Percentiles rank a stretch among this genome's conserved stretches.
Conservation (phyloP, 192 early-diverging fungal genomes). For the Coemansia sp. region DNA sequence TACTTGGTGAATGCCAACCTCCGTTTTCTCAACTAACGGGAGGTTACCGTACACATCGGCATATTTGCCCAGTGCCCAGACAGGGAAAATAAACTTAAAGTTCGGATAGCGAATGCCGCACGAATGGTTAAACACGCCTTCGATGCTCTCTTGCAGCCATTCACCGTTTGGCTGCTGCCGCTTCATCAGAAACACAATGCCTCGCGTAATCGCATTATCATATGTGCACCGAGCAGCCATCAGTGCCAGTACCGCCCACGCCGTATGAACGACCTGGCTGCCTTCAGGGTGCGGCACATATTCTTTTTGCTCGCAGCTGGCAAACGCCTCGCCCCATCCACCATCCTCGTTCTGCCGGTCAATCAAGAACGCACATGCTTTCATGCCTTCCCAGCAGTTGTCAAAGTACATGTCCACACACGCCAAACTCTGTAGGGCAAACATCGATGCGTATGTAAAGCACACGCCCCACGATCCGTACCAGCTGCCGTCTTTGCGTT, state of each 20-base stretch:
- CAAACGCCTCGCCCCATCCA: constrained; percentile 97
- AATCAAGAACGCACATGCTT: constrained; percentile 89
- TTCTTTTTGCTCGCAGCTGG: constrained; percentile 55
- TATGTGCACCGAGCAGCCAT: constrained; percentile 89
- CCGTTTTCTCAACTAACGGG: constrained; percentile 27
- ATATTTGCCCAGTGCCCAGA: constrained; percentile 89
- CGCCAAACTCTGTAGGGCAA: constrained; percentile 82
- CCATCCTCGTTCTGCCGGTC: constrained; percentile 87
- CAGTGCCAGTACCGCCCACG: constrained; percentile 83
- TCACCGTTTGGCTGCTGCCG: constrained; percentile 88
- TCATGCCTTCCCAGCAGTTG: constrained; percentile 68
- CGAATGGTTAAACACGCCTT: constrained; percentile 97
- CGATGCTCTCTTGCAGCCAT: constrained; percentile 96
- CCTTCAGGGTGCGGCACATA: constrained; percentile 52
- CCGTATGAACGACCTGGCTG: constrained; percentile 92
- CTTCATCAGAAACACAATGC: constrained; percentile 70
- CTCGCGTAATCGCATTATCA: constrained; percentile 63
- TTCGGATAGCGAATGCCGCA: constrained; percentile 87
- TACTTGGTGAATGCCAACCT: too few species aligned
- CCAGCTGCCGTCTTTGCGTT: constrained; percentile 86
- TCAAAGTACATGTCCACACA: constrained; percentile 81
- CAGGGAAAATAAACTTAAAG: constrained; percentile 90
- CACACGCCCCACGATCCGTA: constrained; percentile 97
- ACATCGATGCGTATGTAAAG: constrained; percentile 94
- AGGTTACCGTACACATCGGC: constrained; percentile 69